phyloP scores from a whole-genome alignment of 1,284 basidiomycete genomes.

The Ceratobasidium sp. region DNA sequence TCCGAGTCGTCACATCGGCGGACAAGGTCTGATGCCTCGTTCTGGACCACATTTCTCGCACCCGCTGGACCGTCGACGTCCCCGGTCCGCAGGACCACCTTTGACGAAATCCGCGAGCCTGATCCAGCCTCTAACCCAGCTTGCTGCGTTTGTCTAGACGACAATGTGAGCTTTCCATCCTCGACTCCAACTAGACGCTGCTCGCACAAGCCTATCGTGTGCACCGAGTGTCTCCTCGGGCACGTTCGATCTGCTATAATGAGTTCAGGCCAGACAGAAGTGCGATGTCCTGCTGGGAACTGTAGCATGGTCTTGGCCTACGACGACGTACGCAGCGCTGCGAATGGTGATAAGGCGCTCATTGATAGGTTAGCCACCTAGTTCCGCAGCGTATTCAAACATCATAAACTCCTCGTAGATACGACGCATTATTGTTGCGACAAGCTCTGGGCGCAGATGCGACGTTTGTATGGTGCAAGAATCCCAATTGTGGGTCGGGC shows the following conservation, averaged over 20 bases:
- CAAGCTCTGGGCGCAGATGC: slow-evolving; percentile 12
- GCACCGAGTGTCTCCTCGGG: slow-evolving; percentile 14
- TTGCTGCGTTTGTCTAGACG: slow-evolving; percentile 15
- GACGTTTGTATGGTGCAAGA: slow-evolving; percentile 36
- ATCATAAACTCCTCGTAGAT: not conserved
- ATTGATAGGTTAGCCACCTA: slow-evolving; percentile 29
- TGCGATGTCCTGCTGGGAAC: slow-evolving; percentile 19
- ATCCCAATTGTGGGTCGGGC: slow-evolving; percentile 21
- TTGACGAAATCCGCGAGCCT: not conserved
- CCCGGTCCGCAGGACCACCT: too few relatives aligned
- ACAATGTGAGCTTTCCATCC: slow-evolving; percentile 6
- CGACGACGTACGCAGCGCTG: slow-evolving; percentile 14
- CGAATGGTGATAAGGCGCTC: not conserved
- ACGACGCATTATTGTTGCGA: slow-evolving; percentile 22
- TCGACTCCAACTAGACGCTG: slow-evolving; percentile 16
- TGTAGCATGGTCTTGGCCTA: slow-evolving; percentile 3
- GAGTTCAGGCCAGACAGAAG: not conserved
- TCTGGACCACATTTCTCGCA: too few relatives aligned
- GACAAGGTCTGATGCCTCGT: too few relatives aligned
- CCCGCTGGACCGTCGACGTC: not conserved
- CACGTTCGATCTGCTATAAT: slow-evolving; percentile 20
- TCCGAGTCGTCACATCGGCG: too few relatives aligned
- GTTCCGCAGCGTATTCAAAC: not conserved
- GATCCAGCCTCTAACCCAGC: not conserved
- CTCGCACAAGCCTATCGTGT: slow-evolving; percentile 25